Percentiles rank a stretch among this genome's conserved stretches.
phyloP scores from a whole-genome alignment of 2,329 filamentous ascomycete species.

The Graphium sp. region DNA sequence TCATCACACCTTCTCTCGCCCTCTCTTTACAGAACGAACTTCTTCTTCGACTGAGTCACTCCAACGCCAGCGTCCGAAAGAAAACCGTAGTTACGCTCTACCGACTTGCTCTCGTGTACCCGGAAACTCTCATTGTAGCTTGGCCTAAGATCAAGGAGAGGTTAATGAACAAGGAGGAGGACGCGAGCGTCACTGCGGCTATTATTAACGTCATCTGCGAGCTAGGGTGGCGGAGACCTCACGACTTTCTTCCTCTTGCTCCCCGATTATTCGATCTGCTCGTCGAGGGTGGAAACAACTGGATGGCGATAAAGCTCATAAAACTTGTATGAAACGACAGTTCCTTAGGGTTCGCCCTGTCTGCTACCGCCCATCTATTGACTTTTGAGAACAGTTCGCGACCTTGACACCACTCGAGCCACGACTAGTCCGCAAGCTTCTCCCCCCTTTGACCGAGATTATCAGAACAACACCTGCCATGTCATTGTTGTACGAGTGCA shows the following conservation, averaged over 20 bases:
- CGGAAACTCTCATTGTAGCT: conserved; percentile 76
- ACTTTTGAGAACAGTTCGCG: conserved; percentile 73
- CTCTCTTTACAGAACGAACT: conserved; percentile 79
- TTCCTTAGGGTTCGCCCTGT: not conserved
- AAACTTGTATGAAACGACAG: conserved; percentile 53
- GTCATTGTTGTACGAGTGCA: conserved; percentile 97
- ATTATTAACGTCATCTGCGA: conserved; percentile 97
- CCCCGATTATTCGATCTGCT: conserved; percentile 84
- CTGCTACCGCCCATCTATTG: not conserved
- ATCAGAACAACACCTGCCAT: conserved; percentile 92
- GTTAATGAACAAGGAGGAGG: conserved; percentile 76
- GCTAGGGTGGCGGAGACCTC: conserved; percentile 80
- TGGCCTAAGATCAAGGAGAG: conserved; percentile 98
- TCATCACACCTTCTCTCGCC: conserved; percentile 83
- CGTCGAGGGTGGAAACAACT: conserved; percentile 88
- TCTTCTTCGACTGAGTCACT: conserved; percentile 73
- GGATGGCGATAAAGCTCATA: conserved; percentile 99
- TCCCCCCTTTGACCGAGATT: conserved; percentile 80
- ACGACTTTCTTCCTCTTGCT: conserved; percentile 84
- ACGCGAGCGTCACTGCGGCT: conserved; percentile 83
- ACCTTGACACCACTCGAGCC: conserved; percentile 87
- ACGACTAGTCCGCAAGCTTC: conserved; percentile 73
- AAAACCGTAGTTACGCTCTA: conserved; percentile 94
- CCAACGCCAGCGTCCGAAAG: conserved; percentile 72
- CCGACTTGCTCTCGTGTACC: conserved; percentile 85